Evolutionary conservation across 1,284 basidiomycete genomes (phyloP).

Genomic region (Marasmius oreades): DNA sequence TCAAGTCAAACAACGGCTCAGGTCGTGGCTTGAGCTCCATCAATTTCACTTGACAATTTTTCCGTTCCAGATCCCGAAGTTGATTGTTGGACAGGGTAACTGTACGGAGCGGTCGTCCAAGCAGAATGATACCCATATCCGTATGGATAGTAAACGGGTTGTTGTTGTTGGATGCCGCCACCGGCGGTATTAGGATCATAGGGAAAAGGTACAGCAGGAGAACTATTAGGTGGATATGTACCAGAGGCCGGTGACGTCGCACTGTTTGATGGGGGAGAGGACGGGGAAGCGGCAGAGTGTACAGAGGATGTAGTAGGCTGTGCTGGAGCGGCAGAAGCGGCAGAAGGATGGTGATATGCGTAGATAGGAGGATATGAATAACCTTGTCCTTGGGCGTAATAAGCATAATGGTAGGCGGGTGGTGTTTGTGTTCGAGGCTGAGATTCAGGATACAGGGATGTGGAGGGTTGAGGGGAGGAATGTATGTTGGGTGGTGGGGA

Average conservation of each 20-base stretch:
- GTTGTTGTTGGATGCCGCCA: background rate
- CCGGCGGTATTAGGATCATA: background rate
- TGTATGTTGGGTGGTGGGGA: background rate
- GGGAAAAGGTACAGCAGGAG: background rate
- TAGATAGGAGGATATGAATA: background rate
- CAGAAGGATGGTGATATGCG: background rate
- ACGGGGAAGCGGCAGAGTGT: background rate
- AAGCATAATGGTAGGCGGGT: background rate
- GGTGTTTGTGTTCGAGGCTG: background rate
- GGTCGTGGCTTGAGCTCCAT: background rate
- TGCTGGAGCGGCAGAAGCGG: background rate
- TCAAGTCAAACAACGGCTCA: too few relatives aligned
- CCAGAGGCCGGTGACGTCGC: background rate
- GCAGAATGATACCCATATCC: background rate
- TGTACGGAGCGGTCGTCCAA: background rate
- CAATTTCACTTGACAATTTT: background rate
- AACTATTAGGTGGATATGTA: background rate
- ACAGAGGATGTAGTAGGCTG: background rate
- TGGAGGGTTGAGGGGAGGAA: background rate
- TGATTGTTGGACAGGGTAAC: background rate
- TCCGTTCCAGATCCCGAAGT: background rate
- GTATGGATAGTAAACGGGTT: background rate
- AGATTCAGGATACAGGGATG: background rate
- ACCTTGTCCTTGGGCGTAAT: background rate
- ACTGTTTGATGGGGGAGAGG: background rate